Conservation (phyloP, 2,329 filamentous ascomycete genomes). For the Hymenoscyphus infarciens region DNA sequence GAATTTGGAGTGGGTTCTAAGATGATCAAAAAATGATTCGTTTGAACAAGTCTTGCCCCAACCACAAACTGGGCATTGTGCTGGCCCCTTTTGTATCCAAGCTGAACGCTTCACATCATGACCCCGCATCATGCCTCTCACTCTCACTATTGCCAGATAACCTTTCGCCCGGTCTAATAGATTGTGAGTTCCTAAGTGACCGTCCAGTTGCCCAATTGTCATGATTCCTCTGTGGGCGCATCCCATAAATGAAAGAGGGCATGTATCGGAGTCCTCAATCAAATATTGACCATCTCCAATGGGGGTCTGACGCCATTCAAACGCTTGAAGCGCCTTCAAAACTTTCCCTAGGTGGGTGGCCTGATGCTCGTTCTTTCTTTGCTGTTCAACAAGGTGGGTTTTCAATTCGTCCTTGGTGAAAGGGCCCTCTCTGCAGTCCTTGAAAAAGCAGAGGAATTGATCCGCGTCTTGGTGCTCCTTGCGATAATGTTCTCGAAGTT, state of each 20-base stretch:
- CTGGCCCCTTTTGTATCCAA: no score
- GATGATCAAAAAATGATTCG: background rate
- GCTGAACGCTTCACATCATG: no score
- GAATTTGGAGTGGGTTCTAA: conserved; percentile 4
- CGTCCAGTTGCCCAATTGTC: no score
- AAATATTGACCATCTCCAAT: background rate
- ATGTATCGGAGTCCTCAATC: conserved; percentile 6
- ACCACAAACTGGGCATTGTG: conserved; percentile 15
- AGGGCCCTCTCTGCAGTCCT: conserved; percentile 13
- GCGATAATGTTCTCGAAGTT: conserved; percentile 17
- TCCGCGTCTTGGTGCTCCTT: conserved; percentile 9
- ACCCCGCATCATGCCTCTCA: no score
- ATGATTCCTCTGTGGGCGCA: no score
- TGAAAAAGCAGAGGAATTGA: conserved; percentile 8
- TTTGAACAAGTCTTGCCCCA: background rate
- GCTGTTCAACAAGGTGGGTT: background rate
- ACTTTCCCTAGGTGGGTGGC: no score
- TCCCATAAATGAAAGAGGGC: no score
- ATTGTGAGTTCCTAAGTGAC: no score
- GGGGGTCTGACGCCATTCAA: background rate
- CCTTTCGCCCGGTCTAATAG: no score
- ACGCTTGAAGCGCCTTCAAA: no score
- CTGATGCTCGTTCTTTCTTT: background rate
- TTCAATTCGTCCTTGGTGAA: background rate
- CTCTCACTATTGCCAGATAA: no score